Evolutionary conservation across 768 basidiomycete species (phyloP).

Genomic region (Amylocystis lapponica): DNA sequence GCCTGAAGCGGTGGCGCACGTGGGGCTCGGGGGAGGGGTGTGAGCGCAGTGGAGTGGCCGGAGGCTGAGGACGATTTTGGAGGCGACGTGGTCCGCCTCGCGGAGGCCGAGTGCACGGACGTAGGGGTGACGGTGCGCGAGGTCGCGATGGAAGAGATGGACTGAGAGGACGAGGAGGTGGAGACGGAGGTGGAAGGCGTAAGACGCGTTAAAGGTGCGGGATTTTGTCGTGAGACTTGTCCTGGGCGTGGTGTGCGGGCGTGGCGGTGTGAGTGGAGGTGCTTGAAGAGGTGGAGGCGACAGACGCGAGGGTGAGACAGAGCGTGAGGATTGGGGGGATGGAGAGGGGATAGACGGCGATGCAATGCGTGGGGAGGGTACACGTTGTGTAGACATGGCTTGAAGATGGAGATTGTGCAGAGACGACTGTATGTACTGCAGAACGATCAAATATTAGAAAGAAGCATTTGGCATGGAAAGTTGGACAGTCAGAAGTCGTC

Average conservation of each 20-base stretch:
- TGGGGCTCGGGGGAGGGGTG: constrained; percentile 12
- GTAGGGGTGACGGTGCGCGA: constrained; percentile 20
- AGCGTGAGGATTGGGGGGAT: constrained; percentile 49
- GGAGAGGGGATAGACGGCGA: constrained; percentile 37
- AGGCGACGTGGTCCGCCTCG: constrained; percentile 1
- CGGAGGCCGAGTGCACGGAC: constrained; percentile 30
- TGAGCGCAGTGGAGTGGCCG: neutral
- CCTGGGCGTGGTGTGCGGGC: constrained; percentile 41
- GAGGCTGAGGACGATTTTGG: neutral
- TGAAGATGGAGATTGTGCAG: constrained; percentile 21
- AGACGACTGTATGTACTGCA: constrained; percentile 10
- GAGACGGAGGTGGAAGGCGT: constrained; percentile 19
- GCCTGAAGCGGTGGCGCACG: constrained; percentile 7
- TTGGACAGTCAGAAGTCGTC: no score
- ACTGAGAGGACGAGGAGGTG: constrained; percentile 21
- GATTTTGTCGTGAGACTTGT: constrained; percentile 15
- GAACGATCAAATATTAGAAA: neutral
- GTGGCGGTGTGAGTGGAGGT: constrained; percentile 69
- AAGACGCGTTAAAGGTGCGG: constrained; percentile 19
- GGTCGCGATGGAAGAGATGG: constrained; percentile 18
- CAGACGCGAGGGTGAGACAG: constrained; percentile 24
- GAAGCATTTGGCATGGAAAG: no score
- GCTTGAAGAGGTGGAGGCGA: constrained; percentile 57
- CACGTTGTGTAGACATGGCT: constrained; percentile 27
- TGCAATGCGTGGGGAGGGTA: constrained; percentile 22